Percentiles rank a stretch among this genome's conserved stretches.
These are phyloP conservation scores for Aspergillus tamarii DNA, from an alignment of 2,329 filamentous ascomycete genomes.

Conservation along the genomic window DNA sequence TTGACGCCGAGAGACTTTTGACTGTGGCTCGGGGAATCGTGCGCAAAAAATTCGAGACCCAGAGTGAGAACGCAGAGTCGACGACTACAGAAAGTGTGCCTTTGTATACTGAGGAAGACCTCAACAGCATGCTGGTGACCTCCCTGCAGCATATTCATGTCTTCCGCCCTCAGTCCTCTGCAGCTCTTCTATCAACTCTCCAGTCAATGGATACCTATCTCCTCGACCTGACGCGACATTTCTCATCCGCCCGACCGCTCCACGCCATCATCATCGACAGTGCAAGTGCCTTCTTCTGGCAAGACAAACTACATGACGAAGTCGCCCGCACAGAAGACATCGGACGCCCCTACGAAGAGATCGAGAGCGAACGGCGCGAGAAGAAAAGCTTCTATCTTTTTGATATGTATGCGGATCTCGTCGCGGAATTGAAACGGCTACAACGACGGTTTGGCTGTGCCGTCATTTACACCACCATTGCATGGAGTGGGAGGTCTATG, in stretches of 20 bases:
- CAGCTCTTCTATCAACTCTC: slow-evolving; percentile 55
- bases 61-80: background rate
- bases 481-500: slow-evolving; percentile 21
- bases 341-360: slow-evolving; percentile 30
- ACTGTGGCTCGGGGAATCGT: slow-evolving; percentile 34
- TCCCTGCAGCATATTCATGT: slow-evolving; percentile 61
- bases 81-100: background rate
- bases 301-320: slow-evolving; percentile 51
- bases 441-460: slow-evolving; percentile 43
- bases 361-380: slow-evolving; percentile 31
- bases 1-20: slow-evolving; percentile 54
- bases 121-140: slow-evolving; percentile 35
- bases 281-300: slow-evolving; percentile 59
- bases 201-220: slow-evolving; percentile 54
- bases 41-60: slow-evolving; percentile 1
- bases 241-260: slow-evolving; percentile 51
- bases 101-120: slow-evolving; percentile 13
- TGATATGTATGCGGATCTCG: slow-evolving; percentile 36
- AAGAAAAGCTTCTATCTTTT: slow-evolving; percentile 34
- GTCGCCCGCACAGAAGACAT: slow-evolving; percentile 45
- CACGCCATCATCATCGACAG: slow-evolving; percentile 59
- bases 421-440: slow-evolving; percentile 35
- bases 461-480: slow-evolving; percentile 43
- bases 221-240: slow-evolving; percentile 46
- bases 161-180: slow-evolving; percentile 58